Conservation (phyloP, 805 yeast genomes). For the Lachancea nothofagi region DNA sequence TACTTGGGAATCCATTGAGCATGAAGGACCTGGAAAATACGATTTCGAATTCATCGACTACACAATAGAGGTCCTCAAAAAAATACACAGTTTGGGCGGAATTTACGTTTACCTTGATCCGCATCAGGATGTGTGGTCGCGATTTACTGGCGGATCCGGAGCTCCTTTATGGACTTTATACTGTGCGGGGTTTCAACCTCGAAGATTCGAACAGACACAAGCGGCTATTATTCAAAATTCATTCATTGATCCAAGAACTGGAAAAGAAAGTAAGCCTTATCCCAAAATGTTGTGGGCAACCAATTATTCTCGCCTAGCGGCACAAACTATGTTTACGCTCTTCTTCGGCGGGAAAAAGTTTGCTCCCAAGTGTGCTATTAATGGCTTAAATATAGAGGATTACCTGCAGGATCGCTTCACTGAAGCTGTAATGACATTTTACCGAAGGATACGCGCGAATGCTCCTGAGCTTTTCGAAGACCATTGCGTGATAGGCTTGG, state of each 20-base stretch:
- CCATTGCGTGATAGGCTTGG: slow-evolving; percentile 59
- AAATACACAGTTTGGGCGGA: slow-evolving; percentile 60
- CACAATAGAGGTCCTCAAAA: slow-evolving; percentile 54
- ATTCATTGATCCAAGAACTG: slow-evolving; percentile 35
- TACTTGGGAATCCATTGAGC: slow-evolving; percentile 93
- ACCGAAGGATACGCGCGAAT: slow-evolving; percentile 35
- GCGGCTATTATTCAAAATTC: slow-evolving; percentile 75
- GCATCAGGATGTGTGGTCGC: slow-evolving; percentile 93
- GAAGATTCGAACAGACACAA: slow-evolving; percentile 60
- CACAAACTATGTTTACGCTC: slow-evolving; percentile 76
- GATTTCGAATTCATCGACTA: slow-evolving; percentile 73
- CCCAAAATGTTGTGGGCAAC: slow-evolving; percentile 94
- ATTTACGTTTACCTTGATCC: slow-evolving; percentile 78
- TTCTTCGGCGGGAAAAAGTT: slow-evolving; percentile 74
- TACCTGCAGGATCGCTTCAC: slow-evolving; percentile 63
- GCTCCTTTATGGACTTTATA: slow-evolving; percentile 92
- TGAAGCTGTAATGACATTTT: slow-evolving; percentile 45
- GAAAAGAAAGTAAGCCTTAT: slow-evolving; percentile 38
- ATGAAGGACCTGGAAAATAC: slow-evolving; percentile 75
- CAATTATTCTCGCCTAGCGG: slow-evolving; percentile 70
- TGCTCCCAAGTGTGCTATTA: slow-evolving; percentile 69
- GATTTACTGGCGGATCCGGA: slow-evolving; percentile 85
- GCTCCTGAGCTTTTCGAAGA: slow-evolving; percentile 43
- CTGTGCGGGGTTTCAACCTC: slow-evolving; percentile 83
- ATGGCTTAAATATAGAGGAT: slow-evolving; percentile 73